phyloP scores from a whole-genome alignment of 148 eudicot species.

The Rhododendron molle region DNA sequence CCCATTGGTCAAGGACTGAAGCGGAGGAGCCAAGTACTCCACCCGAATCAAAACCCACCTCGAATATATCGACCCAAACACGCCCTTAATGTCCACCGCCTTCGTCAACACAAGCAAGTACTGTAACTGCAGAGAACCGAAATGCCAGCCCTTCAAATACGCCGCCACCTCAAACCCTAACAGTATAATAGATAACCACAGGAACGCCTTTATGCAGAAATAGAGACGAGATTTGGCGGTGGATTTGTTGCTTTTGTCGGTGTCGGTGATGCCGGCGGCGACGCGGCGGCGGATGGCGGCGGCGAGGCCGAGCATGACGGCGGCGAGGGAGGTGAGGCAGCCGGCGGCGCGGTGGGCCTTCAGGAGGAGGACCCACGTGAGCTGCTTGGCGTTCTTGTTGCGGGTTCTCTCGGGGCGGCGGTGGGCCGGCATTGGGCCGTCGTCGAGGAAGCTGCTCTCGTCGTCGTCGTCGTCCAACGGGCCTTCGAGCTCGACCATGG shows the following conservation, averaged over 20 bases:
- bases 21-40: constrained; percentile 73
- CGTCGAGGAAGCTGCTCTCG: constrained; percentile 18
- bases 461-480: constrained; percentile 36
- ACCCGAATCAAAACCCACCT: constrained; percentile 75
- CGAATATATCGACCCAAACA: constrained; percentile 45
- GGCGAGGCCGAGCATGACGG: constrained; percentile 41
- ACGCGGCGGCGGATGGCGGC: constrained; percentile 67
- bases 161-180: constrained; percentile 58
- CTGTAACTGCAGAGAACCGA: constrained; percentile 42
- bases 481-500: constrained; percentile 66
- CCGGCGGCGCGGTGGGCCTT: constrained; percentile 88
- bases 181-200: constrained; percentile 41
- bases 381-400: constrained; percentile 73
- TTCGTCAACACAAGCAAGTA: constrained; percentile 24
- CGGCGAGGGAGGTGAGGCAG: constrained; percentile 57
- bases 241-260: not conserved
- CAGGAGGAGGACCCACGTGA: constrained; percentile 80
- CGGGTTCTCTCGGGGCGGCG: constrained; percentile 25
- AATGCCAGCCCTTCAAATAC: constrained; percentile 62
- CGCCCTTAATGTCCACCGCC: constrained; percentile 24
- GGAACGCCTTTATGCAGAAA: constrained; percentile 40
- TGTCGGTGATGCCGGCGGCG: constrained; percentile 60
- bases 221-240: constrained; percentile 33
- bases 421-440: constrained; percentile 2
- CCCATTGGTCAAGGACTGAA: constrained; percentile 64